Evolutionary conservation across 139 green algal genomes (phyloP).

Genomic region (Dunaliella primolecta): DNA sequence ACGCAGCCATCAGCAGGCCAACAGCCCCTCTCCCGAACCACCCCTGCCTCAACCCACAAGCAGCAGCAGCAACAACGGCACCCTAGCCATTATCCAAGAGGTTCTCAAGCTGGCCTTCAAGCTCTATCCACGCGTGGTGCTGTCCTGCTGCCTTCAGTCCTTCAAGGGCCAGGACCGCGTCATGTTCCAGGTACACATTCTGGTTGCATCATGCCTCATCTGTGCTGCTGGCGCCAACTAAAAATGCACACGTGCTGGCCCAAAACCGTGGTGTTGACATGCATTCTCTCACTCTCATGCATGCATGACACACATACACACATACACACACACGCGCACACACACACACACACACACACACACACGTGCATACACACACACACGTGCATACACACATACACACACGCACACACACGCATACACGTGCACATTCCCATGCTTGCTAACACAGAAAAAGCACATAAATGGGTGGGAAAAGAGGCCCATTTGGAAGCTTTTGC

Average conservation of each 20-base stretch:
- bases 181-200: conserved; percentile 1
- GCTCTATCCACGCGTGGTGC: conserved; percentile 35
- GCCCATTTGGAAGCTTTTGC: no score
- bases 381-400: not conserved
- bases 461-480: no score
- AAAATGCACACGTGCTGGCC: no score
- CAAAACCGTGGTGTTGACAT: no score
- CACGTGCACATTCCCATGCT: not conserved
- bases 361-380: not conserved
- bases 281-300: no score
- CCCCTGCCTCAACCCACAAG: no score
- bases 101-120: conserved; percentile 13
- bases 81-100: not conserved
- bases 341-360: not conserved
- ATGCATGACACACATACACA: no score
- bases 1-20: not conserved
- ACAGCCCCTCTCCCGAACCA: not conserved
- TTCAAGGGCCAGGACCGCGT: conserved; percentile 19
- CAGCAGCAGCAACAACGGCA: not conserved
- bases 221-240: no score
- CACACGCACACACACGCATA: not conserved
- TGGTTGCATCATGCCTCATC: no score
- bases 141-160: conserved; percentile 36
- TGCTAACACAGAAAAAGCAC: not conserved
- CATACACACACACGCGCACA: not conserved